A percentile compares a stretch with the other conserved stretches of the same genome.
phyloP scores from a whole-genome alignment of 768 basidiomycete genomes.

The Boletellus emodensis region DNA sequence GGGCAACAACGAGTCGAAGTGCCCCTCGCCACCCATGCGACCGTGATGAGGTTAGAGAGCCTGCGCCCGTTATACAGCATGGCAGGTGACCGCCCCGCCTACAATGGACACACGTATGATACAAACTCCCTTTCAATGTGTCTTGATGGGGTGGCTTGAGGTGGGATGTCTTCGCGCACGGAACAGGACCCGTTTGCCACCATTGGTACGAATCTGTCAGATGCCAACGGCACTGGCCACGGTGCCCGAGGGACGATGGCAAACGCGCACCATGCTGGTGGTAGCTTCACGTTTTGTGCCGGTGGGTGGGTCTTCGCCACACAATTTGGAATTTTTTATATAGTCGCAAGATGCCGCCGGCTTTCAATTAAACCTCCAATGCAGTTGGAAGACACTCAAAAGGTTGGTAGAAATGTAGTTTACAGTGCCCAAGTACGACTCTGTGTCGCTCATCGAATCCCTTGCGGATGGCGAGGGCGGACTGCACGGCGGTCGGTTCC shows the following conservation, averaged over 20 bases:
- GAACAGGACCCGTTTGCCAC: constrained; percentile 6
- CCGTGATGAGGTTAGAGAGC: background rate
- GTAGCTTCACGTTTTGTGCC: background rate
- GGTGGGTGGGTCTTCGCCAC: too few relatives aligned
- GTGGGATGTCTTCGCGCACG: background rate
- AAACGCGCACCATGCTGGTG: background rate
- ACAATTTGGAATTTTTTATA: too few relatives aligned
- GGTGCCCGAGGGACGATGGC: background rate
- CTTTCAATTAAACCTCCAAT: too few relatives aligned
- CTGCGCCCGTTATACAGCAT: constrained; percentile 21
- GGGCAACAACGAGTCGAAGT: background rate
- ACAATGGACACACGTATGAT: constrained; percentile 14
- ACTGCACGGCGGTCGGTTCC: too few relatives aligned
- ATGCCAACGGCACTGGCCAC: background rate
- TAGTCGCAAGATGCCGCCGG: too few relatives aligned
- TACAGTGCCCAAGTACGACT: too few relatives aligned
- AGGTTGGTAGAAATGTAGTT: too few relatives aligned
- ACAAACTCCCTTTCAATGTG: background rate
- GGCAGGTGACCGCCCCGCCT: constrained; percentile 13
- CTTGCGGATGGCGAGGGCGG: too few relatives aligned
- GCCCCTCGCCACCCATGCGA: background rate
- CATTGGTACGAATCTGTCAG: background rate
- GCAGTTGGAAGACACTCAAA: too few relatives aligned
- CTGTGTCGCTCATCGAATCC: too few relatives aligned
- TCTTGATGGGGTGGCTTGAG: constrained; percentile 4